phyloP scores from a whole-genome alignment of 1,284 basidiomycete genomes.

The Lentinula novae-zelandiae region DNA sequence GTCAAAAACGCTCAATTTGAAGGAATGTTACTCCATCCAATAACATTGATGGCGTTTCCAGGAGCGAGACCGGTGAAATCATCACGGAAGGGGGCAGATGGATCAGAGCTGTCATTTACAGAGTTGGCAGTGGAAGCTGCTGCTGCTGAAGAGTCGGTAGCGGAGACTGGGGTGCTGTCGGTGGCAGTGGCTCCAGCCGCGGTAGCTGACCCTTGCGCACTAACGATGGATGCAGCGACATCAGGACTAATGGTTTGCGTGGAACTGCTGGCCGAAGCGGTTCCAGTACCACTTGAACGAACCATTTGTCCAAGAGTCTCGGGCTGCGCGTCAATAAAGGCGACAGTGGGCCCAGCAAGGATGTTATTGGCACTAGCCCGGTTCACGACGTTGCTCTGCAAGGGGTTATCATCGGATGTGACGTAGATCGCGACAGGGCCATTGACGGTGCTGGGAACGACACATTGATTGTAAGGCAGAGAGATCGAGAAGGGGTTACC shows the following conservation, averaged over 20 bases:
- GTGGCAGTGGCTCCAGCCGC: slow-evolving; percentile 19
- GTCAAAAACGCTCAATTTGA: slow-evolving; percentile 5
- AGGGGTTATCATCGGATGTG: slow-evolving; percentile 59
- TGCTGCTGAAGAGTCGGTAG: not conserved
- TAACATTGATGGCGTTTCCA: slow-evolving; percentile 37
- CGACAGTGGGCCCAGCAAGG: slow-evolving; percentile 69
- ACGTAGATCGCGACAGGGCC: slow-evolving; percentile 73
- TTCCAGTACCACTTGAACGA: slow-evolving; percentile 22
- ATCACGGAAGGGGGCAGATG: slow-evolving; percentile 14
- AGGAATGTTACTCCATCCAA: slow-evolving; percentile 31
- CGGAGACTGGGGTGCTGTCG: slow-evolving; percentile 18
- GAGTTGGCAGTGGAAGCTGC: slow-evolving; percentile 18
- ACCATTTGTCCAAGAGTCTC: slow-evolving; percentile 48
- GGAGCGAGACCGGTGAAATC: slow-evolving; percentile 33
- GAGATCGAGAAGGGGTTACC: slow-evolving; percentile 53
- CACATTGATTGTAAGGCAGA: slow-evolving; percentile 56
- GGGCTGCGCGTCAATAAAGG: slow-evolving; percentile 59
- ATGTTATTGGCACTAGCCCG: slow-evolving; percentile 53
- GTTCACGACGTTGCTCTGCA: slow-evolving; percentile 61
- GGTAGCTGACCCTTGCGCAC: slow-evolving; percentile 27
- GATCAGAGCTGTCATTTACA: slow-evolving; percentile 14
- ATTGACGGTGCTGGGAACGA: slow-evolving; percentile 60
- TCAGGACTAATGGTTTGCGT: slow-evolving; percentile 44
- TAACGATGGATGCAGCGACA: slow-evolving; percentile 41
- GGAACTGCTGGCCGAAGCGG: slow-evolving; percentile 21